Percentiles rank a stretch among this genome's conserved stretches.
Conservation (phyloP, 164 flowering plant genomes). For the Hamamelis virginiana region DNA sequence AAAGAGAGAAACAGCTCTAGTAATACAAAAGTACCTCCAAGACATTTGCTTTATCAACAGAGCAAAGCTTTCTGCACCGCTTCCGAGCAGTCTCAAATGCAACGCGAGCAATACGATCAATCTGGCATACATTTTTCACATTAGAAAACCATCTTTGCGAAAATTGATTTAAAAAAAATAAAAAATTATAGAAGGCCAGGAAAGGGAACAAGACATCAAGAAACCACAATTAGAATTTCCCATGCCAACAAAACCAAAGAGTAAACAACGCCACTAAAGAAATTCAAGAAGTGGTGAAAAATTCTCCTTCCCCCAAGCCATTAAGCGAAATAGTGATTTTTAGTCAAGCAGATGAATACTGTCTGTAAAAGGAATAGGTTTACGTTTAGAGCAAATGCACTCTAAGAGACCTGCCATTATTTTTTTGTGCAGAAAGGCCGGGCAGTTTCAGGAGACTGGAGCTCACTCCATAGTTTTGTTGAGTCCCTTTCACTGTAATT, state of each 20-base stretch:
- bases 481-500: no score
- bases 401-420: no score
- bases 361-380: no score
- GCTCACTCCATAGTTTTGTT: no score
- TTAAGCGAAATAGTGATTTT: no score
- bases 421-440: no score
- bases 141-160: neutral
- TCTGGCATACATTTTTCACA: constrained; percentile 35
- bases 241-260: neutral
- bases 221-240: neutral
- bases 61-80: constrained; percentile 84
- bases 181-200: neutral
- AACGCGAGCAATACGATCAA: constrained; percentile 93
- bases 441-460: no score
- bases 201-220: constrained; percentile 1
- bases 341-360: no score
- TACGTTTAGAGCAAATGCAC: no score
- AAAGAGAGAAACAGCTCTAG: neutral
- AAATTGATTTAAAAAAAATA: neutral
- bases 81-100: constrained; percentile 93
- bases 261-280: neutral
- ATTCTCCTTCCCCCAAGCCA: no score
- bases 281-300: neutral
- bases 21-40: constrained; percentile 65
- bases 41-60: constrained; percentile 99